These are phyloP conservation scores for Thalassiosira ordinaria DNA, from an alignment of 352 stramenopile species.

Conservation along the genomic window DNA sequence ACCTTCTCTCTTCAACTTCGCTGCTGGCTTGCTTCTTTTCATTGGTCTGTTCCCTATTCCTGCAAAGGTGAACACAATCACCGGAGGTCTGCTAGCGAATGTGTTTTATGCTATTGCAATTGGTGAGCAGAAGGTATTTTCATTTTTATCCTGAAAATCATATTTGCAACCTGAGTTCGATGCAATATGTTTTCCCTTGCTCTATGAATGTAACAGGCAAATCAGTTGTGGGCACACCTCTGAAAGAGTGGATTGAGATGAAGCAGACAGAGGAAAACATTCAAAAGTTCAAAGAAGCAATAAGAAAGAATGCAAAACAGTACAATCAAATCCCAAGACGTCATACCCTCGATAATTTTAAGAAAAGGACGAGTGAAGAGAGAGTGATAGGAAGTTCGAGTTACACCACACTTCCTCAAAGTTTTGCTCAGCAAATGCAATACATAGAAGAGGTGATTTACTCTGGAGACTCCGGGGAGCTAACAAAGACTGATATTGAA, in stretches of 20 bases:
- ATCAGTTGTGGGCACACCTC: too few relatives aligned
- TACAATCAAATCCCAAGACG: too few relatives aligned
- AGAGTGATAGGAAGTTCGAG: not conserved
- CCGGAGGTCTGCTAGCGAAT: too few relatives aligned
- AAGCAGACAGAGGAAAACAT: not conserved
- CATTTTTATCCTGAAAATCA: not conserved
- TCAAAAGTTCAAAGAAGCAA: not conserved
- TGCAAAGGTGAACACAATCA: too few relatives aligned
- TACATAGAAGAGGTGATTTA: not conserved
- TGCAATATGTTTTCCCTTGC: too few relatives aligned
- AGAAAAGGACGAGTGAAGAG: too few relatives aligned
- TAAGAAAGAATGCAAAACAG: too few relatives aligned
- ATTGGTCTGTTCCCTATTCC: too few relatives aligned
- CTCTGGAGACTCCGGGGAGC: not conserved
- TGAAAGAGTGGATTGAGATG: not conserved
- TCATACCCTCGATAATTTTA: too few relatives aligned
- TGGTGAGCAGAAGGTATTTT: too few relatives aligned
- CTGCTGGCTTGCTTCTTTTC: not conserved
- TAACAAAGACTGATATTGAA: not conserved
- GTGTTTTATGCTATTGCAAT: too few relatives aligned
- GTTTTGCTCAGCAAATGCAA: not conserved
- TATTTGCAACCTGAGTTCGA: not conserved
- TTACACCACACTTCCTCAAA: not conserved
- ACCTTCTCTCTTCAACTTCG: not conserved
- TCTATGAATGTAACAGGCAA: too few relatives aligned